Evolutionary conservation across 192 early-diverging fungal species (phyloP).

Genomic region (Coemansia reversa): DNA sequence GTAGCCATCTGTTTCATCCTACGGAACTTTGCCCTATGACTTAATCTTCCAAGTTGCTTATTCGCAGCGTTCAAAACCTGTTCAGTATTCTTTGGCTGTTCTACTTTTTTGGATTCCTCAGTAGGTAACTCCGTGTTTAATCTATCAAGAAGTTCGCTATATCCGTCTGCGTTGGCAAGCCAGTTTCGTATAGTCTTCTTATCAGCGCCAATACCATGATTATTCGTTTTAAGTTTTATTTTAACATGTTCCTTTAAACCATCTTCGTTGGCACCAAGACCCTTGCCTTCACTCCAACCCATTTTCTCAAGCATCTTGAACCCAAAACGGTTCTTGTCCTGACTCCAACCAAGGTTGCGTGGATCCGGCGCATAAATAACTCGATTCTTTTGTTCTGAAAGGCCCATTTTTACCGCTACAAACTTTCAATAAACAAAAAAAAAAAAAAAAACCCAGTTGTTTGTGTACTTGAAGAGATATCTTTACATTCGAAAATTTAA

Average conservation of each 20-base stretch:
- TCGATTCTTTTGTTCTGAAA: constrained; percentile 44
- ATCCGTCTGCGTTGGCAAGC: constrained; percentile 90
- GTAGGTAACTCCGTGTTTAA: constrained; percentile 64
- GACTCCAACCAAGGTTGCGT: constrained; percentile 88
- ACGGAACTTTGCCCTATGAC: constrained; percentile 45
- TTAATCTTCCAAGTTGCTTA: constrained; percentile 15
- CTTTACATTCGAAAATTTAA: background rate
- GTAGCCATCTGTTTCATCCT: constrained; percentile 50
- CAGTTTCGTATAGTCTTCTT: constrained; percentile 88
- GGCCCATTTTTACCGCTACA: too few species aligned
- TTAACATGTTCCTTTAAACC: constrained; percentile 84
- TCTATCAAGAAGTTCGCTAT: constrained; percentile 74
- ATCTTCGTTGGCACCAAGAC: constrained; percentile 84
- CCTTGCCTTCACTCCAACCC: constrained; percentile 95
- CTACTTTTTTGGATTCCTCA: constrained; percentile 17
- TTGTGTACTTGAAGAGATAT: too few species aligned
- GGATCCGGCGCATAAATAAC: constrained; percentile 73
- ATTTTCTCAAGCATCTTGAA: constrained; percentile 91
- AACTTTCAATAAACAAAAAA: too few species aligned
- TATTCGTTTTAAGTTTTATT: constrained; percentile 81
- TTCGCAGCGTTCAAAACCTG: background rate
- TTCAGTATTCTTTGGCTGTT: constrained; percentile 6
- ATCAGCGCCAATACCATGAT: constrained; percentile 87
- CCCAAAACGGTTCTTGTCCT: constrained; percentile 83
- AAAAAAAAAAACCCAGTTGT: too few species aligned